Evolutionary conservation across 1,284 basidiomycete species (phyloP).

Genomic region (Puccinia sorghi): DNA sequence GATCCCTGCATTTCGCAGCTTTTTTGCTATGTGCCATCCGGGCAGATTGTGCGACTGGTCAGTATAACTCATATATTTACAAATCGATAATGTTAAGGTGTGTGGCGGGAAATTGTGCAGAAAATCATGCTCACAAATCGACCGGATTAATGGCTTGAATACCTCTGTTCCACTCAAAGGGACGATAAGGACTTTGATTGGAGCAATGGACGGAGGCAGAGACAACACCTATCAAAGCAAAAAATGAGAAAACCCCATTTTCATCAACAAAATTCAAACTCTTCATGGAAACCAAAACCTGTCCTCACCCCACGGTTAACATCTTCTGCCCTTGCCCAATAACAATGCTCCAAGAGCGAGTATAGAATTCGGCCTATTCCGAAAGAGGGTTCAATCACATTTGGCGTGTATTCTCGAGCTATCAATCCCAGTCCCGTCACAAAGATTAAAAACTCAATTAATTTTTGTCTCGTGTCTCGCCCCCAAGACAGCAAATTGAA

Average conservation of each 20-base stretch:
- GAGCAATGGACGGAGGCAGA: constrained; percentile 84
- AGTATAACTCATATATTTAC: too few species aligned
- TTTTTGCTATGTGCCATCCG: constrained; percentile 63
- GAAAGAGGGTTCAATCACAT: constrained; percentile 98
- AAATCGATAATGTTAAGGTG: too few species aligned
- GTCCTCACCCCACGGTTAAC: constrained; percentile 72
- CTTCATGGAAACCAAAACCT: constrained; percentile 54
- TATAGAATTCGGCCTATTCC: constrained; percentile 96
- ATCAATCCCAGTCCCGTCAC: background rate
- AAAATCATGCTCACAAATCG: constrained; percentile 72
- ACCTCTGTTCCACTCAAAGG: constrained; percentile 86
- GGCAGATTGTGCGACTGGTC: background rate
- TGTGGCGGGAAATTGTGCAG: background rate
- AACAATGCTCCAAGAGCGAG: constrained; percentile 89
- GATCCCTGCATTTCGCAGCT: constrained; percentile 82
- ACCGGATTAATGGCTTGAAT: constrained; percentile 78
- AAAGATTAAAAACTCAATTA: constrained; percentile 19
- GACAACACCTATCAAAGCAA: constrained; percentile 71
- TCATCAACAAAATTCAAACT: background rate
- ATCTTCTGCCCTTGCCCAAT: constrained; percentile 91
- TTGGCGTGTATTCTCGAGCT: constrained; percentile 94
- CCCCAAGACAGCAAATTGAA: background rate
- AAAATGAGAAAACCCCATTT: constrained; percentile 46
- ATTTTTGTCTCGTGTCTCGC: background rate
- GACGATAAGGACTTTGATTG: constrained; percentile 93